Conservation (phyloP, 202 grass and related monocot species). For the Panicum hallii region DNA sequence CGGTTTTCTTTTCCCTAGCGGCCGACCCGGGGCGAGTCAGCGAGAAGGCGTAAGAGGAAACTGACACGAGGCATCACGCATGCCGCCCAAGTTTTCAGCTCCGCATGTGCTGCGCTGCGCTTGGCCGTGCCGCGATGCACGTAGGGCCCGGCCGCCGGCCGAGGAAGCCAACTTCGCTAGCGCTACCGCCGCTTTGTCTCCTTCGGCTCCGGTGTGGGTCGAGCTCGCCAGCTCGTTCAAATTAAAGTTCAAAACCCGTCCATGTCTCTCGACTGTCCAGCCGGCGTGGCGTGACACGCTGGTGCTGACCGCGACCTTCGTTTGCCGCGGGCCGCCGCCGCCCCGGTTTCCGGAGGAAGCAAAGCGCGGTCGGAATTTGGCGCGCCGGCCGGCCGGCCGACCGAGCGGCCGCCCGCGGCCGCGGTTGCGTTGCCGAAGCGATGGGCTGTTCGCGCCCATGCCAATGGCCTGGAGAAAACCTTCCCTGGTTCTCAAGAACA, state of each 20-base stretch:
- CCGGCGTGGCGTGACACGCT: neutral
- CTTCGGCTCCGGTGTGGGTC: neutral
- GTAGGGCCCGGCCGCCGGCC: neutral
- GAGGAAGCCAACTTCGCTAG: neutral
- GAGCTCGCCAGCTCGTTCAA: neutral
- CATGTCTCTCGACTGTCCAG: neutral
- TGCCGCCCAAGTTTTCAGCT: neutral
- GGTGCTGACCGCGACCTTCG: neutral
- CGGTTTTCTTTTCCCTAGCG: neutral
- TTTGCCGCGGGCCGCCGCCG: neutral
- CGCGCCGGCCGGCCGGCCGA: neutral
- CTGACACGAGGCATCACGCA: neutral
- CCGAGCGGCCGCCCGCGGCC: neutral
- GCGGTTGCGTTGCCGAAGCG: neutral
- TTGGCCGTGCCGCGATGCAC: neutral
- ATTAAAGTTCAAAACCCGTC: neutral
- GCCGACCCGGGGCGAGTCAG: neutral
- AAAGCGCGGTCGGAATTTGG: neutral
- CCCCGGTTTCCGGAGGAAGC: neutral
- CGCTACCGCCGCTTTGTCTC: neutral
- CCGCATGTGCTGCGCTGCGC: neutral
- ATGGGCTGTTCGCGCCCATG: neutral
- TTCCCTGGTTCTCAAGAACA: neutral
- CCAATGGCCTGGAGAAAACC: too few species aligned
- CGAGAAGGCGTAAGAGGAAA: too few species aligned